phyloP scores from a whole-genome alignment of 257 asterid genomes.

The Voacanga thouarsii region DNA sequence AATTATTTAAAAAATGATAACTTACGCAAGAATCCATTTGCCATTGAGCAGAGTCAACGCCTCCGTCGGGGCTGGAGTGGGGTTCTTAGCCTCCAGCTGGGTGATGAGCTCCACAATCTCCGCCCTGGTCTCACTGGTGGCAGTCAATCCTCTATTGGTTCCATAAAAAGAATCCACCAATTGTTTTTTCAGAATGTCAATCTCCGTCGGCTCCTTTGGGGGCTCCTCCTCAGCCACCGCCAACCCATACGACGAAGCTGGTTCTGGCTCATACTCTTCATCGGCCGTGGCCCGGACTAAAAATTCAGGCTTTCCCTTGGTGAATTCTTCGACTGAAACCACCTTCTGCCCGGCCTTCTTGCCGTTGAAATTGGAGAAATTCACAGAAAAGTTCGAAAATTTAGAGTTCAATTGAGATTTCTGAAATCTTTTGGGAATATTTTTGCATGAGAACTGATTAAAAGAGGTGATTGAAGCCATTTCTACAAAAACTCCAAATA shows the following conservation, averaged over 20 bases:
- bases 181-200: constrained; percentile 55
- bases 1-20: not conserved
- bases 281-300: constrained; percentile 37
- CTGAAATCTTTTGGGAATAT: constrained; percentile 8
- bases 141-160: constrained; percentile 72
- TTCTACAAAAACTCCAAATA: not conserved
- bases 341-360: constrained; percentile 11
- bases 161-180: constrained; percentile 70
- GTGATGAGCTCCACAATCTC: constrained; percentile 84
- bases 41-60: constrained; percentile 82
- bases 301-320: constrained; percentile 16
- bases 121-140: constrained; percentile 78
- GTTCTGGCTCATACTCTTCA: constrained; percentile 50
- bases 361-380: constrained; percentile 28
- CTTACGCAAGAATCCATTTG: constrained; percentile 92
- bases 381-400: constrained; percentile 19
- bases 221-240: constrained; percentile 44
- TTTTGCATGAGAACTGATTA: constrained; percentile 31
- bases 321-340: constrained; percentile 13
- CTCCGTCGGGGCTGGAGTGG: constrained; percentile 85
- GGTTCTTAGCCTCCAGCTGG: constrained; percentile 75
- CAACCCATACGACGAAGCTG: constrained; percentile 25
- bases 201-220: constrained; percentile 40
- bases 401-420: constrained; percentile 16
- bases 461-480: constrained; percentile 66